Conservation (phyloP, 805 yeast genomes). For the Yamadazyma olivae region DNA sequence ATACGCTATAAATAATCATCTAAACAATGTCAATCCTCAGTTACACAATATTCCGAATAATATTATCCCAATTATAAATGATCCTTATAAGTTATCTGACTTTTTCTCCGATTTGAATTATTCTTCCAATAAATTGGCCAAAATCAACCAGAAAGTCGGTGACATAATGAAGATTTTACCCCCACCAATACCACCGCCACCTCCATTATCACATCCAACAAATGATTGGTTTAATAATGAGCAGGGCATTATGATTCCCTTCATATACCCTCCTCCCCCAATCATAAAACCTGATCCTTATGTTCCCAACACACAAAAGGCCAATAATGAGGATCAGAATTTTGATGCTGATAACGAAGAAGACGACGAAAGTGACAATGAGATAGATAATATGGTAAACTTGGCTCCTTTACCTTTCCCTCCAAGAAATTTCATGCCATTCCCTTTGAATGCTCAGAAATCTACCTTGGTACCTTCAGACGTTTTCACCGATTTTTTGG, state of each 20-base stretch:
- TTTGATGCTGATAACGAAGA: constrained; percentile 1
- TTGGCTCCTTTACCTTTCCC: constrained; percentile 45
- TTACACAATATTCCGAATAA: constrained; percentile 35
- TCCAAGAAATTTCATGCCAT: constrained; percentile 44
- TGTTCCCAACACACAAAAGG: too few relatives aligned
- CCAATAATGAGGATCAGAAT: constrained; percentile 12
- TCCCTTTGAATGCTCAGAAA: constrained; percentile 35
- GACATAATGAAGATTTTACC: constrained; percentile 26
- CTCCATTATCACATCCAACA: constrained; percentile 2
- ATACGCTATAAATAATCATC: neutral
- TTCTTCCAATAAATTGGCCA: constrained; percentile 4
- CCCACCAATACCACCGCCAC: constrained; percentile 38
- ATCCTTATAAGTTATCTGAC: constrained; percentile 26
- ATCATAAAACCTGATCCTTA: constrained; percentile 24
- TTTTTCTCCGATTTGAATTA: constrained; percentile 32
- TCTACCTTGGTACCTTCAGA: constrained; percentile 34
- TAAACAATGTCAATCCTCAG: constrained; percentile 3
- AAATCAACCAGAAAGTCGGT: constrained; percentile 10
- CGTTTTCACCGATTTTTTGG: constrained; percentile 32
- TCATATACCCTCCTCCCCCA: constrained; percentile 43
- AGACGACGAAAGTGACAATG: neutral
- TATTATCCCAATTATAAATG: constrained; percentile 34
- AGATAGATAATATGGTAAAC: constrained; percentile 8
- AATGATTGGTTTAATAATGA: constrained; percentile 1
- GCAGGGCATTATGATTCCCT: constrained; percentile 41